Evolutionary conservation across 2,329 filamentous ascomycete genomes (phyloP).

Genomic region (Achaetomium macrosporum): DNA sequence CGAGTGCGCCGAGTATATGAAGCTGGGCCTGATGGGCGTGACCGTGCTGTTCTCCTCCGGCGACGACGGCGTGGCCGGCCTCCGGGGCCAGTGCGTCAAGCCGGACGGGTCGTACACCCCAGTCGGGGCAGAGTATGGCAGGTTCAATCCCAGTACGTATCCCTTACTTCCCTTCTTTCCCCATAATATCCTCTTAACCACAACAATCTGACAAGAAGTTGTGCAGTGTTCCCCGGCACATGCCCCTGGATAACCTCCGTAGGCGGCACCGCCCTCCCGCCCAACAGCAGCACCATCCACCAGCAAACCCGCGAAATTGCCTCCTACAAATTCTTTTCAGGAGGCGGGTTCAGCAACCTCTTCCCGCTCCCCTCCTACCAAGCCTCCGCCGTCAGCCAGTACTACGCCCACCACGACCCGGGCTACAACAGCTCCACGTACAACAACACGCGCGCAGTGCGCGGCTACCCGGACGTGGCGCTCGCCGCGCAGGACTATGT

Average conservation of each 20-base stretch:
- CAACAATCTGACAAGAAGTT: not conserved
- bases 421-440: not conserved
- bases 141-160: slow-evolving; percentile 21
- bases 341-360: slow-evolving; percentile 43
- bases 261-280: slow-evolving; percentile 12
- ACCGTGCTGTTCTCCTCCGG: slow-evolving; percentile 46
- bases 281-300: slow-evolving; percentile 11
- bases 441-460: slow-evolving; percentile 1
- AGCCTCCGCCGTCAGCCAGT: slow-evolving; percentile 33
- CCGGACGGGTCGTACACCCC: slow-evolving; percentile 3
- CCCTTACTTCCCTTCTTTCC: slow-evolving; percentile 34
- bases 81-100: slow-evolving; percentile 16
- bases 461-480: slow-evolving; percentile 15
- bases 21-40: slow-evolving; percentile 48
- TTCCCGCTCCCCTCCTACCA: slow-evolving; percentile 41
- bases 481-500: slow-evolving; percentile 9
- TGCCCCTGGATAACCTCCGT: slow-evolving; percentile 34
- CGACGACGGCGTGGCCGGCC: slow-evolving; percentile 37
- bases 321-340: slow-evolving; percentile 28
- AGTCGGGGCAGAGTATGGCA: not conserved
- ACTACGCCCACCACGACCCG: slow-evolving; percentile 28
- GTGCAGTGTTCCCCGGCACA: slow-evolving; percentile 34
- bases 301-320: slow-evolving; percentile 21
- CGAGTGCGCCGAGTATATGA: slow-evolving; percentile 53
- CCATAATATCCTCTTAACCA: too few species aligned